A percentile compares a stretch with the other conserved stretches of the same genome.
Evolutionary conservation across 306 rosid species (phyloP).

Genomic region (Acacia confusa): DNA sequence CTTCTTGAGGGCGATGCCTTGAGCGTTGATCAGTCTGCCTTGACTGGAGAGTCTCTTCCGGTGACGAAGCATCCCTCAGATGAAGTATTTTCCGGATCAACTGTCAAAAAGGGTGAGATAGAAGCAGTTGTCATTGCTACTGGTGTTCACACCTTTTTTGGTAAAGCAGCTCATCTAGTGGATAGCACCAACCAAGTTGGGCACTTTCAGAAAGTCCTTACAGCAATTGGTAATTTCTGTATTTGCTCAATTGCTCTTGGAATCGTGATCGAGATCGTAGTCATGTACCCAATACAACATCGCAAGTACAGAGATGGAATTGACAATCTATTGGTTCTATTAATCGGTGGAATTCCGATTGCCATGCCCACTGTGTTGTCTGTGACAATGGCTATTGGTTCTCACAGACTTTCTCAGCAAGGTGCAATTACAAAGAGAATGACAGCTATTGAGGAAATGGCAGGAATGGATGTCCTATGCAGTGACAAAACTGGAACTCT

Average conservation of each 20-base stretch:
- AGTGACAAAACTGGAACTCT: constrained; percentile 99
- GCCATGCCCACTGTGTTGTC: constrained; percentile 99
- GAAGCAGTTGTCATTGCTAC: constrained; percentile 99
- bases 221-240: constrained; percentile 97
- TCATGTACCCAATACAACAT: constrained; percentile 93
- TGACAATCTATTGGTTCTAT: constrained; percentile 90
- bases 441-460: constrained; percentile 99
- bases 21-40: constrained; percentile 96
- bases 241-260: constrained; percentile 94
- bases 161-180: constrained; percentile 96
- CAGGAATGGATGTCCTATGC: constrained; percentile 99
- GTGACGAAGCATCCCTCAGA: constrained; percentile 89
- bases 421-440: constrained; percentile 97
- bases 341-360: constrained; percentile 99
- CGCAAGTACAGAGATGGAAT: constrained; percentile 91
- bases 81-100: constrained; percentile 97
- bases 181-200: constrained; percentile 99
- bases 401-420: constrained; percentile 96
- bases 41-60: constrained; percentile 97
- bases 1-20: constrained; percentile 98
- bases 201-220: constrained; percentile 97
- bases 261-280: constrained; percentile 69
- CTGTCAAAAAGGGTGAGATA: constrained; percentile 96
- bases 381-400: constrained; percentile 99
- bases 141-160: constrained; percentile 98